Conservation (phyloP, 371 early-diverging fungal genomes). For the Nematocida major region DNA sequence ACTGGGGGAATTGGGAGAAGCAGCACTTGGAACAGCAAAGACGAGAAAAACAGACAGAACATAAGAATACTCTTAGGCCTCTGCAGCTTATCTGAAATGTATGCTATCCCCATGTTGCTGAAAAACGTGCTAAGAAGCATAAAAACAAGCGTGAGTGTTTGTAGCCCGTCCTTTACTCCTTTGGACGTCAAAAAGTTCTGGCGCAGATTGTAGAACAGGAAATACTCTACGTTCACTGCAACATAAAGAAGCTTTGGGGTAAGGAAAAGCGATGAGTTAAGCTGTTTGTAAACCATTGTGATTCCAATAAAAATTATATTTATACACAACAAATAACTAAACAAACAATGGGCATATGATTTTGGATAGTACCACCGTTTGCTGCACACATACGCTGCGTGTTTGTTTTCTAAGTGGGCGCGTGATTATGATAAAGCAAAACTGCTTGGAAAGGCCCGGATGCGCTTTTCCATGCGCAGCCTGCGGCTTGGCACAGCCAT, state of each 20-base stretch:
- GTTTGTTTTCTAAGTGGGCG: too few relatives aligned
- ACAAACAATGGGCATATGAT: too few relatives aligned
- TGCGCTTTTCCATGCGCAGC: too few relatives aligned
- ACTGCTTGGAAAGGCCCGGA: too few relatives aligned
- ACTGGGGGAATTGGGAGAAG: constrained; percentile 53
- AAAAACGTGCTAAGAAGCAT: constrained; percentile 62
- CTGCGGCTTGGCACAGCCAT: too few relatives aligned
- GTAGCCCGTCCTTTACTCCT: constrained; percentile 35
- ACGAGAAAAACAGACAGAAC: constrained; percentile 35
- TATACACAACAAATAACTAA: too few relatives aligned
- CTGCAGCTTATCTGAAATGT: constrained; percentile 59
- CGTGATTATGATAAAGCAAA: too few relatives aligned
- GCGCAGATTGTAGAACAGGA: constrained; percentile 63
- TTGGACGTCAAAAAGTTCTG: constrained; percentile 52
- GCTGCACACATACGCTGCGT: too few relatives aligned
- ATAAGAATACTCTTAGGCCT: constrained; percentile 58
- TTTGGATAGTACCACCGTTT: too few relatives aligned
- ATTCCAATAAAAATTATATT: constrained; percentile 40
- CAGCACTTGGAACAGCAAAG: constrained; percentile 59
- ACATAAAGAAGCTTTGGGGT: constrained; percentile 63
- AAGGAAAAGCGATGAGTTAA: constrained; percentile 49
- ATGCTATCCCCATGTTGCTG: constrained; percentile 62
- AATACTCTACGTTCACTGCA: constrained; percentile 60
- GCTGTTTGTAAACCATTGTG: constrained; percentile 39
- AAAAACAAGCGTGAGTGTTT: constrained; percentile 19